phyloP scores from a whole-genome alignment of 306 rosid species.

The Trifolium repens region DNA sequence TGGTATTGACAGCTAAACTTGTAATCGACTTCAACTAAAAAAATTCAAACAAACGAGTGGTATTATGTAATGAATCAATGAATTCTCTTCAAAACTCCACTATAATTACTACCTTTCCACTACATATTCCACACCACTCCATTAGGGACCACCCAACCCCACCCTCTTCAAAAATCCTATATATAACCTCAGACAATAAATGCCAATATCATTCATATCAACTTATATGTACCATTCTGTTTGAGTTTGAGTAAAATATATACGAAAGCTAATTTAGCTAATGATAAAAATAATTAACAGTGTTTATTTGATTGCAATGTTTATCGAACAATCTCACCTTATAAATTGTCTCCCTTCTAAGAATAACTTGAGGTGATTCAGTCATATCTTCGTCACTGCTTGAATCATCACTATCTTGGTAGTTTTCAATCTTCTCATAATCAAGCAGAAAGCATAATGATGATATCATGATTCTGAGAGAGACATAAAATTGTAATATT shows the following conservation, averaged over 20 bases:
- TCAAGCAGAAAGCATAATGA: constrained; percentile 77
- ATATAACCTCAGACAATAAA: background rate
- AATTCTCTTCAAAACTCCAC: background rate
- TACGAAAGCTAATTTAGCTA: constrained; percentile 20
- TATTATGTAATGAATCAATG: background rate
- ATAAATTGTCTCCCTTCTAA: constrained; percentile 70
- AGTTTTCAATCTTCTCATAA: constrained; percentile 81
- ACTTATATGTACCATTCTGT: background rate
- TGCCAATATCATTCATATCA: background rate
- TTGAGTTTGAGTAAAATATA: background rate
- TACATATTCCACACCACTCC: background rate
- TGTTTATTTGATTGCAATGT: background rate
- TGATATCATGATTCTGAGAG: constrained; percentile 84
- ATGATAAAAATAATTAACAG: background rate
- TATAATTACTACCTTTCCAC: background rate
- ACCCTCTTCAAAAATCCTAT: background rate
- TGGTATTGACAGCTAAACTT: too few species aligned
- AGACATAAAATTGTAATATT: constrained; percentile 31
- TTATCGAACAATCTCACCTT: constrained; percentile 57
- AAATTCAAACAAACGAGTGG: background rate
- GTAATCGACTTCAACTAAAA: too few species aligned
- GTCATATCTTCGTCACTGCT: constrained; percentile 66
- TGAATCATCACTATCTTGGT: constrained; percentile 74
- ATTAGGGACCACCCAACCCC: background rate
- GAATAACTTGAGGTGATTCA: constrained; percentile 57